Conservation (phyloP, 306 rosid species). For the Potentilla sterilis region DNA sequence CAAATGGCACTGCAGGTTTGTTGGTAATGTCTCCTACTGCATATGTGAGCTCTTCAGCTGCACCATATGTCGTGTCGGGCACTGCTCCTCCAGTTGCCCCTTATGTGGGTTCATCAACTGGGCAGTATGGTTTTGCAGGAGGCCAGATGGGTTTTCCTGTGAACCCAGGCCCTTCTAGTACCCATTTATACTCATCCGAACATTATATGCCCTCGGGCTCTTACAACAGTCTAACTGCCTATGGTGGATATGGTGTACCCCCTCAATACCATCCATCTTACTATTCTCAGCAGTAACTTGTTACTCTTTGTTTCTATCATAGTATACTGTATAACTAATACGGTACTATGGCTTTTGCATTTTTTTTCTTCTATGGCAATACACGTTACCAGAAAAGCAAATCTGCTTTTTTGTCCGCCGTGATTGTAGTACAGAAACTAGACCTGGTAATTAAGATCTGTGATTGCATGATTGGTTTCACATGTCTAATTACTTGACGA, state of each 20-base stretch:
- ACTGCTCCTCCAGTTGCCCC: slow-evolving; percentile 38
- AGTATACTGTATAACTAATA: slow-evolving; percentile 37
- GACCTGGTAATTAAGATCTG: slow-evolving; percentile 38
- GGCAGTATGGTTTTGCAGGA: slow-evolving; percentile 50
- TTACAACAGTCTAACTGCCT: slow-evolving; percentile 41
- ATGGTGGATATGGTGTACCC: slow-evolving; percentile 52
- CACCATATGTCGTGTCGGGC: slow-evolving; percentile 47
- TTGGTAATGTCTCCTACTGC: slow-evolving; percentile 44
- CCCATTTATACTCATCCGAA: slow-evolving; percentile 46
- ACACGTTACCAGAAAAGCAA: slow-evolving; percentile 28
- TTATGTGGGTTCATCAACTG: slow-evolving; percentile 48
- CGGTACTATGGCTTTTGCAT: slow-evolving; percentile 29
- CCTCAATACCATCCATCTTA: slow-evolving; percentile 46
- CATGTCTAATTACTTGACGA: slow-evolving; percentile 32
- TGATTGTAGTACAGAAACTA: slow-evolving; percentile 30
- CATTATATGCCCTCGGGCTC: slow-evolving; percentile 41
- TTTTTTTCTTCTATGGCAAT: slow-evolving; percentile 21
- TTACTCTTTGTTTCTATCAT: slow-evolving; percentile 20
- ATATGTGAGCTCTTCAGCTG: slow-evolving; percentile 40
- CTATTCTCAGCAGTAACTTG: slow-evolving; percentile 50
- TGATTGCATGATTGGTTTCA: slow-evolving; percentile 29
- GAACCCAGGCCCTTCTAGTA: slow-evolving; percentile 42
- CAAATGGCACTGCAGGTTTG: slow-evolving; percentile 40
- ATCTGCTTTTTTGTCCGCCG: slow-evolving; percentile 32
- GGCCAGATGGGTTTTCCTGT: slow-evolving; percentile 47